Percentiles rank a stretch among this genome's conserved stretches.
These are phyloP conservation scores for Magnolia sinica DNA, from an alignment of 164 flowering plant species.

Conservation along the genomic window DNA sequence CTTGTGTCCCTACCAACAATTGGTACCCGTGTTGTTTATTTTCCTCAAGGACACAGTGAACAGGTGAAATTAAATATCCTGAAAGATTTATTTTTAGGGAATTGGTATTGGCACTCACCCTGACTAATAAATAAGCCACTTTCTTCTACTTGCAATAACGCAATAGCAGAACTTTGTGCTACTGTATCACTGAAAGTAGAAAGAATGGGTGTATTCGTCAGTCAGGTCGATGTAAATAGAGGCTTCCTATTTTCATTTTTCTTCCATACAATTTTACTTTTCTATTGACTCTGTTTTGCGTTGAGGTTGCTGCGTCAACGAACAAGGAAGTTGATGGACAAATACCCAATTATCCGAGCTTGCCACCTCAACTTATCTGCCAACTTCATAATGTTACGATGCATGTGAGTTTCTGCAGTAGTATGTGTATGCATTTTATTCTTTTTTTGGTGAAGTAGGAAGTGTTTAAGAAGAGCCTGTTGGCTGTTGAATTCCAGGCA, in stretches of 20 bases:
- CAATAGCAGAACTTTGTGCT: no score
- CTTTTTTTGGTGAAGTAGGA: slow-evolving; percentile 3
- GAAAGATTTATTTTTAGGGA: neutral
- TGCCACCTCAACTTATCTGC: slow-evolving; percentile 82
- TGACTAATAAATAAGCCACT: no score
- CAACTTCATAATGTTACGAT: slow-evolving; percentile 85
- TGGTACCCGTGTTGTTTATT: slow-evolving; percentile 80
- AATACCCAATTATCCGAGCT: slow-evolving; percentile 79
- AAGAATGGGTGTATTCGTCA: no score
- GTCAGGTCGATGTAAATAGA: no score
- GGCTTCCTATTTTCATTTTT: neutral
- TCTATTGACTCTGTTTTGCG: slow-evolving; percentile 1
- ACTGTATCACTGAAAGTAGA: no score
- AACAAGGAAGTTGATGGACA: slow-evolving; percentile 79
- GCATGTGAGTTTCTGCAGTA: slow-evolving; percentile 56
- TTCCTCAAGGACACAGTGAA: slow-evolving; percentile 92
- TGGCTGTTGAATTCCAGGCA: slow-evolving; percentile 52
- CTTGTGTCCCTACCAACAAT: slow-evolving; percentile 75
- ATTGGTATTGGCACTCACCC: neutral
- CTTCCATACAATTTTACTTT: neutral
- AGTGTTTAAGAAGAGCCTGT: neutral
- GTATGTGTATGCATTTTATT: neutral
- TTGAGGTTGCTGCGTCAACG: slow-evolving; percentile 77
- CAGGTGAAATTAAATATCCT: slow-evolving; percentile 39
- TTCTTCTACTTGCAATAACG: no score